phyloP scores from a whole-genome alignment of 2,329 filamentous ascomycete genomes.

The Xylariaceae sp. region DNA sequence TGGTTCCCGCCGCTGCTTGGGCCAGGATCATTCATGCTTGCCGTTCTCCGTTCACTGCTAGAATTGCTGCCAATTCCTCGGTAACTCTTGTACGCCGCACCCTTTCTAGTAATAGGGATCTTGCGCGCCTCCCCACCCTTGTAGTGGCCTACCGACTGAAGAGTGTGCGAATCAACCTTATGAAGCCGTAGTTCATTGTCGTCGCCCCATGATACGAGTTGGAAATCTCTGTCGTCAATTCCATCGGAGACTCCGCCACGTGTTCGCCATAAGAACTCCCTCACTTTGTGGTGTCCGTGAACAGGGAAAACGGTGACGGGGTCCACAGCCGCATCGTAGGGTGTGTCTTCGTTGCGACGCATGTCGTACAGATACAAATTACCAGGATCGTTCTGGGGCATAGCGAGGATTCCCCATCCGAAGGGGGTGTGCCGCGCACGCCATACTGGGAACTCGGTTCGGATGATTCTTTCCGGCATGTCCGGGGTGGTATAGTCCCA shows the following conservation, averaged over 20 bases:
- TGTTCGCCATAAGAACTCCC: slow-evolving; percentile 86
- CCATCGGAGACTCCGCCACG: slow-evolving; percentile 64
- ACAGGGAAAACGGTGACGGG: slow-evolving; percentile 56
- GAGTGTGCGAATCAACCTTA: slow-evolving; percentile 58
- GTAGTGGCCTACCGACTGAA: slow-evolving; percentile 66
- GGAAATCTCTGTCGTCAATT: slow-evolving; percentile 82
- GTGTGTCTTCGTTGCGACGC: slow-evolving; percentile 42
- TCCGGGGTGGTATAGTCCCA: slow-evolving; percentile 70
- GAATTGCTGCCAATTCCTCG: slow-evolving; percentile 61
- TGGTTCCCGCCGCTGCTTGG: slow-evolving; percentile 40
- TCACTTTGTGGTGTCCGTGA: slow-evolving; percentile 65
- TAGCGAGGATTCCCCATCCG: slow-evolving; percentile 76
- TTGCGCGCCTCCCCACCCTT: slow-evolving; percentile 62
- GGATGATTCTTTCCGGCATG: slow-evolving; percentile 71
- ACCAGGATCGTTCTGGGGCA: slow-evolving; percentile 85
- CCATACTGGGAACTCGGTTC: slow-evolving; percentile 83
- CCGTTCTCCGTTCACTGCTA: slow-evolving; percentile 52
- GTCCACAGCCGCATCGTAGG: slow-evolving; percentile 40
- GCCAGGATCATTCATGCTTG: slow-evolving; percentile 58
- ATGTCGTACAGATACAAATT: slow-evolving; percentile 81
- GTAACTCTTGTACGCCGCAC: slow-evolving; percentile 80
- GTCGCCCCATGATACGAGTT: slow-evolving; percentile 87
- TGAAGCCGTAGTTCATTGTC: slow-evolving; percentile 80
- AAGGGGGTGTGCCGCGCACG: slow-evolving; percentile 88
- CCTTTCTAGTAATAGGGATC: slow-evolving; percentile 73